Conservation (phyloP, 345 rosid genomes). For the Clarkia xantiana region DNA sequence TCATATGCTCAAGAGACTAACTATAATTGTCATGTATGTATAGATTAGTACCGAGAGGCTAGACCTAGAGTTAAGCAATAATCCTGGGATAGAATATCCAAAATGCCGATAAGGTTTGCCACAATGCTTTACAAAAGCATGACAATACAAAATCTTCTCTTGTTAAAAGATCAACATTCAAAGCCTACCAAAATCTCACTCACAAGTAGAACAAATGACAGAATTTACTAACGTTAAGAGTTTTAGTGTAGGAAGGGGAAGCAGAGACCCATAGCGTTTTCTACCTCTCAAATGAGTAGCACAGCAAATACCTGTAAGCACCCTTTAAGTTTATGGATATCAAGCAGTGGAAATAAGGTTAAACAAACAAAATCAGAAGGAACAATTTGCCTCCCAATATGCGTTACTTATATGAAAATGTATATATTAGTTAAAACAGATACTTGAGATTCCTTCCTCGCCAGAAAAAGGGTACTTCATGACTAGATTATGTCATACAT, state of each 20-base stretch:
- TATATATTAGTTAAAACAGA: no score
- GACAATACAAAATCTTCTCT: no score
- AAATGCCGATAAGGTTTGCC: no score
- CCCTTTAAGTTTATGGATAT: constrained; percentile 27
- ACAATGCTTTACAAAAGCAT: no score
- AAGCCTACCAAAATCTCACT: neutral
- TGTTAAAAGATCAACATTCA: neutral
- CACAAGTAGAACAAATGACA: constrained; percentile 15
- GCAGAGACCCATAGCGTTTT: constrained; percentile 35
- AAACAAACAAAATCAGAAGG: constrained; percentile 9
- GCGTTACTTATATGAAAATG: constrained; percentile 1
- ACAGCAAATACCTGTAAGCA: constrained; percentile 38
- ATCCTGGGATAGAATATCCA: no score
- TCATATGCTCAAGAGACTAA: no score
- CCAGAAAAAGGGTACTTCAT: no score
- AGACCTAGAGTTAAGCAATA: no score
- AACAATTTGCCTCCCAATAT: constrained; percentile 3
- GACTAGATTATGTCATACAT: no score
- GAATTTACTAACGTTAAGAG: constrained; percentile 31
- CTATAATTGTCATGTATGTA: no score
- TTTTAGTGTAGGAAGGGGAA: constrained; percentile 32
- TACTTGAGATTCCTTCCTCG: no score
- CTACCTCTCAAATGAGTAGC: constrained; percentile 37
- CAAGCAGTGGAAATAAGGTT: constrained; percentile 6
- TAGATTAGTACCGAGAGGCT: no score